Percentiles rank a stretch among this genome's conserved stretches.
phyloP scores from a whole-genome alignment of 129 eudicot genomes.

The Artemisia annua region DNA sequence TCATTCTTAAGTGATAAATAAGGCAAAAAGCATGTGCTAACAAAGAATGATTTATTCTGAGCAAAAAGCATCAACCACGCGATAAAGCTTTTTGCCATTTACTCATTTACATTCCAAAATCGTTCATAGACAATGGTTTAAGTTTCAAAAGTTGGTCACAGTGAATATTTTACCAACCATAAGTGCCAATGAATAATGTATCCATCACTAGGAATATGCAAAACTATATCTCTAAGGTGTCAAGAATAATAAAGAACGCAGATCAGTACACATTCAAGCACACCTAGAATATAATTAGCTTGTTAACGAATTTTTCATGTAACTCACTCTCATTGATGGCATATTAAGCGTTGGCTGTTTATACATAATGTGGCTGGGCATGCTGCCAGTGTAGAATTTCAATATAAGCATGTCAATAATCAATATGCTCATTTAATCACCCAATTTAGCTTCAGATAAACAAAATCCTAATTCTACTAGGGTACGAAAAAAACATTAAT shows the following conservation, averaged over 20 bases:
- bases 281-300: slow-evolving; percentile 6
- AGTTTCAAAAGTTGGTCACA: not conserved
- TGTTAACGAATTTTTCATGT: not conserved
- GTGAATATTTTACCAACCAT: not conserved
- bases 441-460: not conserved
- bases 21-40: not conserved
- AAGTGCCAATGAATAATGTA: not conserved
- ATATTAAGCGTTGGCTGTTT: too few species aligned
- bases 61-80: not conserved
- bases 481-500: not conserved
- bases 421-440: not conserved
- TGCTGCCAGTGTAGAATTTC: not conserved
- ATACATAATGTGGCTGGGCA: not conserved
- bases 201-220: not conserved
- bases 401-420: not conserved
- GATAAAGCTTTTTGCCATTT: not conserved
- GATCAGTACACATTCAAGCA: slow-evolving; percentile 1
- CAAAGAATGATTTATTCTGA: not conserved
- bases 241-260: not conserved
- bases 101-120: not conserved
- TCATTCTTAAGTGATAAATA: not conserved
- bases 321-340: too few species aligned
- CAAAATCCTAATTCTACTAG: slow-evolving; percentile 14
- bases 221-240: not conserved
- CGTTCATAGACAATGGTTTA: not conserved